Percentiles rank a stretch among this genome's conserved stretches.
These are phyloP conservation scores for Blumeriella jaapii DNA, from an alignment of 2,329 filamentous ascomycete species.

Conservation along the genomic window DNA sequence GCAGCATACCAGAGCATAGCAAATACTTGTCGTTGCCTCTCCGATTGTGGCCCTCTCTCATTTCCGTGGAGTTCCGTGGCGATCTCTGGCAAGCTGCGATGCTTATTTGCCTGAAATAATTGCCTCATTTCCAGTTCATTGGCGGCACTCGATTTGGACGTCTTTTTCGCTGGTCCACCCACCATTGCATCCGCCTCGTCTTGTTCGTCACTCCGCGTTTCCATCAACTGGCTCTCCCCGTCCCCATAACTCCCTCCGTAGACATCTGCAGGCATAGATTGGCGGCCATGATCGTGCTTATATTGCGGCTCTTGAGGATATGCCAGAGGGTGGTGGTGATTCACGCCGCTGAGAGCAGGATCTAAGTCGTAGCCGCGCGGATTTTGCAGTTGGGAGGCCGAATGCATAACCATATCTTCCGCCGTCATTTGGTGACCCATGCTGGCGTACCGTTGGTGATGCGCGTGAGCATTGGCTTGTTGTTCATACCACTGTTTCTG, in stretches of 20 bases:
- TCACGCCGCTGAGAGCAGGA: conserved; percentile 35
- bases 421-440: conserved; percentile 34
- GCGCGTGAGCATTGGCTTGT: conserved; percentile 19
- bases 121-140: conserved; percentile 74
- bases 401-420: conserved; percentile 49
- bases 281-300: conserved; percentile 30
- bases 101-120: conserved; percentile 57
- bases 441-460: conserved; percentile 23
- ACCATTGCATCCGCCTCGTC: conserved; percentile 44
- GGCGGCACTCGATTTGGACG: conserved; percentile 59
- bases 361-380: conserved; percentile 39
- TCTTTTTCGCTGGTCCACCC: conserved; percentile 40
- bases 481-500: conserved; percentile 27
- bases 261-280: conserved; percentile 42
- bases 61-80: conserved; percentile 67
- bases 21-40: conserved; percentile 75
- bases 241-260: conserved; percentile 46
- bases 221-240: conserved; percentile 46
- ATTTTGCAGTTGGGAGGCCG: conserved; percentile 43
- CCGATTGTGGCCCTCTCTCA: conserved; percentile 68
- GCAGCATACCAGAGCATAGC: conserved; percentile 71
- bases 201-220: conserved; percentile 41
- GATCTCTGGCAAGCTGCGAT: conserved; percentile 57
- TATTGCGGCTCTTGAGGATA: conserved; percentile 33
- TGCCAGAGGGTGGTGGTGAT: conserved; percentile 33